These are phyloP conservation scores for Hortiboletus campestris DNA, from an alignment of 768 basidiomycete genomes.

Conservation along the genomic window DNA sequence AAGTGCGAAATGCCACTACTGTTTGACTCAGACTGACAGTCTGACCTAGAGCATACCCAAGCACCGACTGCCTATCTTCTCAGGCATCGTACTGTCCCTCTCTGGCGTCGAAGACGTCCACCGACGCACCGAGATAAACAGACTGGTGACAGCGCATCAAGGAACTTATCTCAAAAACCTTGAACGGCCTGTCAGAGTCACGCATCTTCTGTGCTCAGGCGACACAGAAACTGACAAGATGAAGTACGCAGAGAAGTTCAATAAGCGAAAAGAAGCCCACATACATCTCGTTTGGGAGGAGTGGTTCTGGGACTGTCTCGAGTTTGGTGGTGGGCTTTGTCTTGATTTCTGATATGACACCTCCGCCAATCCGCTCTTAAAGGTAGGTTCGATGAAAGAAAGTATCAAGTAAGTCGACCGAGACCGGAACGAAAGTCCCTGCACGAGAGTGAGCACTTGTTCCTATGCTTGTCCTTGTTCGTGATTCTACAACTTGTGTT, in stretches of 20 bases:
- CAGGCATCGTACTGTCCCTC: constrained; percentile 63
- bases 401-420: constrained; percentile 57
- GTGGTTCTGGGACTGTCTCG: constrained; percentile 93
- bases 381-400: constrained; percentile 65
- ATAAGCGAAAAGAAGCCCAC: constrained; percentile 62
- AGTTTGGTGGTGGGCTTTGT: constrained; percentile 55
- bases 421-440: constrained; percentile 53
- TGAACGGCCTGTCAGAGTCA: constrained; percentile 75
- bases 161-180: constrained; percentile 75
- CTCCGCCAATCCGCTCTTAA: neutral
- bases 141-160: constrained; percentile 53
- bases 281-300: constrained; percentile 90
- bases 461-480: neutral
- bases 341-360: neutral
- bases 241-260: constrained; percentile 74
- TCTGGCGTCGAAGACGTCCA: constrained; percentile 71
- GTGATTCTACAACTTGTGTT: neutral
- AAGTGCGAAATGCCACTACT: constrained; percentile 40
- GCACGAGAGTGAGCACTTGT: constrained; percentile 20
- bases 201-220: constrained; percentile 79
- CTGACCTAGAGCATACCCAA: constrained; percentile 49
- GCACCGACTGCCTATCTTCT: constrained; percentile 73
- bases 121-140: constrained; percentile 61
- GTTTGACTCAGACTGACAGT: neutral
- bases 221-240: constrained; percentile 72